phyloP scores from a whole-genome alignment of 1,284 basidiomycete genomes.

The Rhodotorula mucilaginosa region DNA sequence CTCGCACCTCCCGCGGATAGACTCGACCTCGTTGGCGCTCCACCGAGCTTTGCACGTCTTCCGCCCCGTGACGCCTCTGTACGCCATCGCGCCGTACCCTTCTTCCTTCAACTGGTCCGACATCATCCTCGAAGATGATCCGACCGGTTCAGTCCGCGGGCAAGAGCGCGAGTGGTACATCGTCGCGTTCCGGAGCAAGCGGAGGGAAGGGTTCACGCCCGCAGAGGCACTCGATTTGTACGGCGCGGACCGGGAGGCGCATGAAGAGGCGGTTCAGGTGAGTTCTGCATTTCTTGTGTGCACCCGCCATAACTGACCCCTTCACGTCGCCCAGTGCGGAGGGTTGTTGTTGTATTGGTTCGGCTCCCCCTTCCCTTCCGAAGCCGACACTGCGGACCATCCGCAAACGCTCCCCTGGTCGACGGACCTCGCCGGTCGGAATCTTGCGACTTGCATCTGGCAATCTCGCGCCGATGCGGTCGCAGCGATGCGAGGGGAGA shows the following conservation, averaged over 20 bases:
- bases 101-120: constrained; percentile 85
- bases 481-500: constrained; percentile 71
- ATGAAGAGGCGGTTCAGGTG: constrained; percentile 73
- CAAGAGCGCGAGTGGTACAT: constrained; percentile 61
- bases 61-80: constrained; percentile 59
- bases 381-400: not conserved
- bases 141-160: constrained; percentile 32
- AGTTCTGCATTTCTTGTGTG: constrained; percentile 5
- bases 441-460: constrained; percentile 94
- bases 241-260: constrained; percentile 76
- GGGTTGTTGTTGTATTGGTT: constrained; percentile 40
- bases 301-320: not conserved
- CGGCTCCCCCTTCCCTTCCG: constrained; percentile 2
- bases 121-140: constrained; percentile 61
- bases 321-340: not conserved
- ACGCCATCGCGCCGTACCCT: constrained; percentile 64
- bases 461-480: constrained; percentile 77
- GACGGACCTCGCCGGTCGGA: constrained; percentile 58
- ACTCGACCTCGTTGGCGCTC: constrained; percentile 74
- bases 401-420: not conserved
- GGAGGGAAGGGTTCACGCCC: constrained; percentile 51
- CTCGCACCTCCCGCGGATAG: constrained; percentile 75
- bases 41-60: constrained; percentile 80
- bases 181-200: constrained; percentile 79
- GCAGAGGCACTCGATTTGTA: constrained; percentile 56